Evolutionary conservation across 2,329 filamentous ascomycete species (phyloP).

Genomic region (Apiospora pterosperma): DNA sequence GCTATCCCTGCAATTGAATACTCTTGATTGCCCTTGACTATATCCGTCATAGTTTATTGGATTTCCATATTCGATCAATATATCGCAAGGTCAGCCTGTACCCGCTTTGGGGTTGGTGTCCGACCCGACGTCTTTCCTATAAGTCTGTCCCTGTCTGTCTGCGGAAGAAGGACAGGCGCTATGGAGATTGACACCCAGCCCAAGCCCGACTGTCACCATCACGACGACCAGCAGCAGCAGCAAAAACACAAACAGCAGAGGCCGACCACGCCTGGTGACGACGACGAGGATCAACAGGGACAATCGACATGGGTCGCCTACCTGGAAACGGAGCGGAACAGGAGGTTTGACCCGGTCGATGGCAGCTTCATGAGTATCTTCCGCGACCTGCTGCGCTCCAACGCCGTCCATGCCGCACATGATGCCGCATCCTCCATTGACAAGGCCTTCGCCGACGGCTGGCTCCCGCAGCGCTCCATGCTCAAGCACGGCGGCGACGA

Average conservation of each 20-base stretch:
- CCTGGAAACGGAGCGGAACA: slow-evolving; percentile 6
- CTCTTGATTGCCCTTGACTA: background rate
- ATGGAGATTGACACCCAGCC: background rate
- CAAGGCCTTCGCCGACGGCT: background rate
- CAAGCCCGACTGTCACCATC: background rate
- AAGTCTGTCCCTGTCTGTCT: too few species aligned
- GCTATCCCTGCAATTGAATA: background rate
- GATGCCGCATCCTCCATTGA: background rate
- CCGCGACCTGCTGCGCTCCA: slow-evolving; percentile 3
- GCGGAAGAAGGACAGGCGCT: background rate
- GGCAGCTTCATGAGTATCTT: background rate
- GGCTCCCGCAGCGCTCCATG: slow-evolving; percentile 6
- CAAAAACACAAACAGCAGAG: background rate
- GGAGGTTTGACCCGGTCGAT: slow-evolving; percentile 2
- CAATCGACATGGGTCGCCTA: background rate
- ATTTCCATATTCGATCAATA: too few species aligned
- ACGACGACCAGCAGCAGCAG: background rate
- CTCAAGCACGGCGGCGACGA: slow-evolving; percentile 3
- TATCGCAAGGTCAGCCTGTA: background rate
- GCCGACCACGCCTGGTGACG: background rate
- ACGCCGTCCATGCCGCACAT: background rate
- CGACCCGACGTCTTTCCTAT: too few species aligned
- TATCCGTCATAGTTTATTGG: background rate
- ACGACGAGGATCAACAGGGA: background rate
- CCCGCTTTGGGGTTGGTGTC: too few species aligned